These are phyloP conservation scores for Cystobasidium sp. DNA, from an alignment of 1,284 basidiomycete genomes.

Conservation along the genomic window DNA sequence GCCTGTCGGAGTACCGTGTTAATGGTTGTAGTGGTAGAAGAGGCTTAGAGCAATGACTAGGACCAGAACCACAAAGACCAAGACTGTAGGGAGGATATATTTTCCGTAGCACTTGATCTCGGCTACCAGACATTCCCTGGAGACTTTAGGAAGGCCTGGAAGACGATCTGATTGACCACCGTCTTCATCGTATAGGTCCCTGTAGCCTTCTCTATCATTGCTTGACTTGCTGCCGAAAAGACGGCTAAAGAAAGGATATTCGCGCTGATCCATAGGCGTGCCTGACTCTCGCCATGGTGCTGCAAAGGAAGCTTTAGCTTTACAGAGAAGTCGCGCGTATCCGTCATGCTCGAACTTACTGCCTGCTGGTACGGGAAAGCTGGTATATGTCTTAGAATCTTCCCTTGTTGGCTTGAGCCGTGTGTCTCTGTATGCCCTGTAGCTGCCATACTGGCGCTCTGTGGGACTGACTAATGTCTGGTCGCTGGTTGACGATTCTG, in stretches of 20 bases:
- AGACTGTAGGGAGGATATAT: slow-evolving; percentile 23
- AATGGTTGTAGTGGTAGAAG: slow-evolving; percentile 19
- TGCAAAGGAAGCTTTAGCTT: background rate
- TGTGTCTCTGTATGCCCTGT: background rate
- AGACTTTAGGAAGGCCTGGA: slow-evolving; percentile 42
- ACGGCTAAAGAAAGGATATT: slow-evolving; percentile 21
- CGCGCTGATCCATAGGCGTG: slow-evolving; percentile 17
- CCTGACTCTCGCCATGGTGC: slow-evolving; percentile 27
- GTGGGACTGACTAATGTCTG: slow-evolving; percentile 6
- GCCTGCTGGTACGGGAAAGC: slow-evolving; percentile 24
- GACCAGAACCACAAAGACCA: slow-evolving; percentile 37
- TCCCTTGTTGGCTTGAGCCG: slow-evolving; percentile 16
- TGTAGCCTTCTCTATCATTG: background rate
- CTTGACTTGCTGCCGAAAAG: slow-evolving; percentile 12
- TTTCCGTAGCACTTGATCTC: slow-evolving; percentile 44
- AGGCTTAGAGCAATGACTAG: slow-evolving; percentile 25
- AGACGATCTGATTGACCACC: background rate
- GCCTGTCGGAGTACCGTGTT: background rate
- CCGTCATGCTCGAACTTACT: slow-evolving; percentile 11
- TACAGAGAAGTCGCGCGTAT: background rate
- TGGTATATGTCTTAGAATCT: slow-evolving; percentile 40
- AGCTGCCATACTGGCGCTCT: background rate
- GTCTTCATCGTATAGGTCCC: slow-evolving; percentile 19
- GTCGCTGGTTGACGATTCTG: background rate
- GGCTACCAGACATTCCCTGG: slow-evolving; percentile 28